These are phyloP conservation scores for Penicillium simplicissimum DNA, from an alignment of 495 filamentous ascomycete genomes.

Conservation along the genomic window DNA sequence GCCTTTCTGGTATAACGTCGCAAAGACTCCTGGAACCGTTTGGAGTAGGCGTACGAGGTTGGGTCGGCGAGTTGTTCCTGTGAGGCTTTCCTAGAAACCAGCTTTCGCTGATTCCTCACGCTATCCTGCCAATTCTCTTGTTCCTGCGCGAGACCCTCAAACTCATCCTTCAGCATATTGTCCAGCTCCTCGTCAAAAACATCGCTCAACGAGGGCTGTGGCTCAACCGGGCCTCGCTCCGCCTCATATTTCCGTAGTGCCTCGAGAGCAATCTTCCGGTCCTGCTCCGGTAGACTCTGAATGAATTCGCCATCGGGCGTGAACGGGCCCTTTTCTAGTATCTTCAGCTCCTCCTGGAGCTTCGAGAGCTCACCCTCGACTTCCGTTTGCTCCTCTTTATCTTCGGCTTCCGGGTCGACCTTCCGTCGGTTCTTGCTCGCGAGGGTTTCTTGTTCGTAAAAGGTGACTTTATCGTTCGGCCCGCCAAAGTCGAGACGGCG, in stretches of 20 bases:
- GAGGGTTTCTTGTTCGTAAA: conserved; percentile 43
- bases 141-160: conserved; percentile 42
- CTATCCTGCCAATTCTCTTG: conserved; percentile 40
- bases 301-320: conserved; percentile 47
- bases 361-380: conserved; percentile 48
- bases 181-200: conserved; percentile 51
- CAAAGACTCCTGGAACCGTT: conserved; percentile 36
- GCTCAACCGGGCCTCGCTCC: conserved; percentile 28
- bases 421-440: conserved; percentile 37
- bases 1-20: conserved; percentile 25
- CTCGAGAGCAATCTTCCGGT: conserved; percentile 43
- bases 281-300: conserved; percentile 39
- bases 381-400: conserved; percentile 44
- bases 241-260: conserved; percentile 45
- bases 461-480: conserved; percentile 46
- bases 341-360: conserved; percentile 57
- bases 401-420: conserved; percentile 56
- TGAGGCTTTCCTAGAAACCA: conserved; percentile 22
- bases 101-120: conserved; percentile 22
- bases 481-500: conserved; percentile 41
- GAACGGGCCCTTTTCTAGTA: conserved; percentile 44
- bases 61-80: conserved; percentile 26
- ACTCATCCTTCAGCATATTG: conserved; percentile 44
- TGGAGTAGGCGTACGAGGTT: conserved; percentile 34
- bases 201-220: conserved; percentile 31